Evolutionary conservation across 345 rosid genomes (phyloP).

Genomic region (Turnera subulata): DNA sequence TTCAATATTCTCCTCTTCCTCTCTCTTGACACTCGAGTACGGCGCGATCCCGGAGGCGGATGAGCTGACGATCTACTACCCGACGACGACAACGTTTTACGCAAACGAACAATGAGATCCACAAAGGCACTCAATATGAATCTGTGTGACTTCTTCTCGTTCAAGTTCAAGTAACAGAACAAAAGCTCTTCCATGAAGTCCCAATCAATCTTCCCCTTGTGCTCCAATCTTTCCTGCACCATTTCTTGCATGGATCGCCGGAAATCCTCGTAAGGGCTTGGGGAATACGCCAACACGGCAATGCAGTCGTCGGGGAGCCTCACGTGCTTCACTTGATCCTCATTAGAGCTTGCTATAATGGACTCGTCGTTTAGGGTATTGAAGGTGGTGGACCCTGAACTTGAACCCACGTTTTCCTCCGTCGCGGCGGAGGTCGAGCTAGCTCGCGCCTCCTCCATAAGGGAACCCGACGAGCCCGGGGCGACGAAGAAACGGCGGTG

Average conservation of each 20-base stretch:
- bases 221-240: slow-evolving; percentile 48
- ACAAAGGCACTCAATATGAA: slow-evolving; percentile 75
- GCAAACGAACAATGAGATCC: slow-evolving; percentile 47
- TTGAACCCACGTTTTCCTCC: slow-evolving; percentile 21
- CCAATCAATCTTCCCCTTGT: slow-evolving; percentile 52
- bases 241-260: slow-evolving; percentile 70
- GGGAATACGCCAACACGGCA: slow-evolving; percentile 46
- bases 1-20: slow-evolving; percentile 23
- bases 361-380: neutral
- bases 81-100: slow-evolving; percentile 19
- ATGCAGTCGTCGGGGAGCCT: slow-evolving; percentile 53
- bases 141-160: slow-evolving; percentile 64
- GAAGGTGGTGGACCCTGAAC: slow-evolving; percentile 18
- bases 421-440: slow-evolving; percentile 26
- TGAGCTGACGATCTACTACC: too few species aligned
- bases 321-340: neutral
- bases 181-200: slow-evolving; percentile 82
- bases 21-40: slow-evolving; percentile 15
- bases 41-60: slow-evolving; percentile 21
- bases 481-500: slow-evolving; percentile 43
- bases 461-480: slow-evolving; percentile 41
- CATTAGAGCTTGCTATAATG: neutral
- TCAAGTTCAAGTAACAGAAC: slow-evolving; percentile 64
- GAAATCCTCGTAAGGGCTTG: slow-evolving; percentile 59
- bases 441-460: slow-evolving; percentile 45